These are phyloP conservation scores for Pseudonitzschia multiseries DNA, from an alignment of 108 stramenopile genomes.

Conservation along the genomic window DNA sequence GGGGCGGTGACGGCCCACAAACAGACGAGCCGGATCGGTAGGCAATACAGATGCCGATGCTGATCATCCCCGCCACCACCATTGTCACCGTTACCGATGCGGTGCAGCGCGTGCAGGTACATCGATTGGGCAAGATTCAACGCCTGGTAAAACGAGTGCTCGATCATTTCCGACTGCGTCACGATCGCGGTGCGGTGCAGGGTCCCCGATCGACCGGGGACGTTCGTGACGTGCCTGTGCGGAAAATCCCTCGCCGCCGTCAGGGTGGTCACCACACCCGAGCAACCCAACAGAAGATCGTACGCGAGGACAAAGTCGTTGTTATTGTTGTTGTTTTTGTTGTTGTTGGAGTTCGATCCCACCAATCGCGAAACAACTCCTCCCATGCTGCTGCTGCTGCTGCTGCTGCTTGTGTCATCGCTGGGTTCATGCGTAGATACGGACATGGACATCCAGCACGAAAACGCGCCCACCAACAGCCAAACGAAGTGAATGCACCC, in stretches of 20 bases:
- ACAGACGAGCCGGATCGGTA: neutral
- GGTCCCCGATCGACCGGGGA: conserved; percentile 65
- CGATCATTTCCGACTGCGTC: conserved; percentile 86
- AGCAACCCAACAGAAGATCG: conserved; percentile 58
- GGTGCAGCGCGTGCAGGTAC: conserved; percentile 52
- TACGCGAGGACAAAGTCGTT: conserved; percentile 38
- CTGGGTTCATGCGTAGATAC: neutral
- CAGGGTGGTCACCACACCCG: conserved; percentile 60
- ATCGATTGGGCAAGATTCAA: conserved; percentile 73
- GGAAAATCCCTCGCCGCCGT: conserved; percentile 80
- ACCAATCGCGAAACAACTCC: no score
- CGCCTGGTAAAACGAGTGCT: conserved; percentile 83
- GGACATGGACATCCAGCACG: no score
- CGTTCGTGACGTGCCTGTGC: conserved; percentile 52
- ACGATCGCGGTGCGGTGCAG: conserved; percentile 67
- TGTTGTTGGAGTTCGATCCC: no score
- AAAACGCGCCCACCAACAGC: conserved; percentile 39
- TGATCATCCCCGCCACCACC: no score
- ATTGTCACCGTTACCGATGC: no score
- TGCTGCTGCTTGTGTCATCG: neutral
- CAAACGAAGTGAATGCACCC: conserved; percentile 39
- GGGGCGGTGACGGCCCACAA: conserved; percentile 64
- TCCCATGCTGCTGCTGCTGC: no score
- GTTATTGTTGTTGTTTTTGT: no score
- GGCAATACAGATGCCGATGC: no score